Evolutionary conservation across 345 rosid species (phyloP).

Genomic region (Camelina hispida): DNA sequence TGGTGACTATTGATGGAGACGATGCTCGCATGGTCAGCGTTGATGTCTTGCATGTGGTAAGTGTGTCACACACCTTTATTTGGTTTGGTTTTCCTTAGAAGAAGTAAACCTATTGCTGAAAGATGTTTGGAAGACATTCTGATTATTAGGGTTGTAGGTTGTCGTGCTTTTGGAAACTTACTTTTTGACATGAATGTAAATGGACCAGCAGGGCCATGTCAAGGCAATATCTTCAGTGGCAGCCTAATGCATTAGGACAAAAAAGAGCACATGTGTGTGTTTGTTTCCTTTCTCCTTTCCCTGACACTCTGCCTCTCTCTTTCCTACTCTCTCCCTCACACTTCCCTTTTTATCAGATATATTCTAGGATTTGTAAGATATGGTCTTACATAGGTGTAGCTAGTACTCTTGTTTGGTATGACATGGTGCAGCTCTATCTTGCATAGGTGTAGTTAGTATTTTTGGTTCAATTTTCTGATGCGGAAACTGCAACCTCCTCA

Average conservation of each 20-base stretch:
- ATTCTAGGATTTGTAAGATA: conserved; percentile 29
- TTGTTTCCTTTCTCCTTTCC: conserved; percentile 99
- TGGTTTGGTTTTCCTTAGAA: conserved; percentile 38
- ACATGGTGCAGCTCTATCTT: conserved; percentile 20
- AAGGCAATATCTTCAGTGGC: conserved; percentile 99
- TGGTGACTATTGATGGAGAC: conserved; percentile 90
- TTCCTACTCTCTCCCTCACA: conserved; percentile 79
- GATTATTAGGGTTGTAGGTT: conserved; percentile 79
- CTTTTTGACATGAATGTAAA: conserved; percentile 89
- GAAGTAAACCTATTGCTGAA: conserved; percentile 49
- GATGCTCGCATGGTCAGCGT: conserved; percentile 99
- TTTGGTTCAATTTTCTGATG: conserved; percentile 93
- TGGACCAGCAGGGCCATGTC: conserved; percentile 99
- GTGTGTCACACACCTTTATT: conserved; percentile 41
- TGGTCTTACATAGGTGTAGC: conserved; percentile 30
- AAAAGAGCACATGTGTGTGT: conserved; percentile 99
- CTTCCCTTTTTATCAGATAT: conserved; percentile 61
- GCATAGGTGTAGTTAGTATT: neutral
- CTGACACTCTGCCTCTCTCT: conserved; percentile 88
- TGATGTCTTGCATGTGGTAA: conserved; percentile 97
- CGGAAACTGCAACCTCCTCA: conserved; percentile 89
- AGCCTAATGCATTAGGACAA: conserved; percentile 98
- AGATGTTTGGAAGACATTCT: conserved; percentile 50
- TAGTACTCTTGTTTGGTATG: conserved; percentile 10
- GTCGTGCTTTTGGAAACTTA: conserved; percentile 66